A percentile compares a stretch with the other conserved stretches of the same genome.
These are phyloP conservation scores for Catharanthus roseus DNA, from an alignment of 257 asterid species.

Conservation along the genomic window DNA sequence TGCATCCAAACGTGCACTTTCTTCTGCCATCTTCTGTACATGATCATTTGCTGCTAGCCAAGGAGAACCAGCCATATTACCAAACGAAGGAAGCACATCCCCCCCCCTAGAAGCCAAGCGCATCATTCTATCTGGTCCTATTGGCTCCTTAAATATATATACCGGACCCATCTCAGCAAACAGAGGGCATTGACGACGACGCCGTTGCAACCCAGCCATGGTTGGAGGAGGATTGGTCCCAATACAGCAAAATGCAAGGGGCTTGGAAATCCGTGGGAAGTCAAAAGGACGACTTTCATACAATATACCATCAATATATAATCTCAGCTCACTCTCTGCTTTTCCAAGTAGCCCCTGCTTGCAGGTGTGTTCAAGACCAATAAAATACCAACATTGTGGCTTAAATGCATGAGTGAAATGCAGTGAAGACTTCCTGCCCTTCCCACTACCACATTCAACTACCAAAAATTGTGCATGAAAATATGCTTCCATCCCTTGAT, in stretches of 20 bases:
- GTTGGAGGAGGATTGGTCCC: conserved; percentile 99
- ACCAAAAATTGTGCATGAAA: conserved; percentile 97
- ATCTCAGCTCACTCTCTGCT: conserved; percentile 90
- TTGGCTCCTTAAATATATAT: conserved; percentile 81
- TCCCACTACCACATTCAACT: conserved; percentile 94
- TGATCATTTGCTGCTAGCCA: conserved; percentile 79
- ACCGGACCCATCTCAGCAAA: conserved; percentile 99
- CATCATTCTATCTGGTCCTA: conserved; percentile 87
- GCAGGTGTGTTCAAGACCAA: conserved; percentile 90
- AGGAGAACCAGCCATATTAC: conserved; percentile 79
- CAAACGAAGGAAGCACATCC: conserved; percentile 89
- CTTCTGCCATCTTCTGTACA: conserved; percentile 54
- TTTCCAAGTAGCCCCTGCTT: conserved; percentile 93
- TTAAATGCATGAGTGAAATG: conserved; percentile 97
- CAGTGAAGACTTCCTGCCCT: conserved; percentile 91
- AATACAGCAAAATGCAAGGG: conserved; percentile 98
- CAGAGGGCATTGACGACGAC: conserved; percentile 97
- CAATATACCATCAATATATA: conserved; percentile 82
- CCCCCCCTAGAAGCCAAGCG: conserved; percentile 90
- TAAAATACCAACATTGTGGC: conserved; percentile 96
- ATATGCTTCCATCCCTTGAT: conserved; percentile 98
- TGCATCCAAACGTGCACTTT: conserved; percentile 71
- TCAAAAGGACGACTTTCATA: conserved; percentile 94
- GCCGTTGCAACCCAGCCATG: conserved; percentile 98
- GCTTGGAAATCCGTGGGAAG: conserved; percentile 92